A percentile compares a stretch with the other conserved stretches of the same genome.
Evolutionary conservation across 805 yeast species (phyloP).

Genomic region (Starmera pachycereana): DNA sequence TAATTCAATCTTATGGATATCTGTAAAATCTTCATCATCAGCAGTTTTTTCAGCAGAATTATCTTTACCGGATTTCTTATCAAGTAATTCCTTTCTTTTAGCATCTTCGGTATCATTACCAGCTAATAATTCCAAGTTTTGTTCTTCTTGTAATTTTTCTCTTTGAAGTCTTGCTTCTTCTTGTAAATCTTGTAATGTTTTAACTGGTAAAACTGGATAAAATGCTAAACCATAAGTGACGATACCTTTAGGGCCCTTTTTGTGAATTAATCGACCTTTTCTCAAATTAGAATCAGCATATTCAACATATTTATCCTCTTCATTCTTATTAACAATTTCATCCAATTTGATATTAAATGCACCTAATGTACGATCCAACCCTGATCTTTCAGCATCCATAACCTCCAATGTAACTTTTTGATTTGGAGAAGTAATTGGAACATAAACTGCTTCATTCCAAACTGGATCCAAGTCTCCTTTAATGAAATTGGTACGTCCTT

Average conservation of each 20-base stretch:
- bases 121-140: conserved; percentile 7
- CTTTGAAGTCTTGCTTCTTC: conserved; percentile 21
- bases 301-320: conserved; percentile 53
- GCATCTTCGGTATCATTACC: neutral
- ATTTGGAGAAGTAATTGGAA: conserved; percentile 73
- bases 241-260: conserved; percentile 77
- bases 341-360: conserved; percentile 59
- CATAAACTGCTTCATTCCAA: conserved; percentile 76
- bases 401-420: conserved; percentile 80
- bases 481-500: conserved; percentile 64
- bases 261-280: conserved; percentile 54
- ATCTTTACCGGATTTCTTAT: neutral
- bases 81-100: neutral
- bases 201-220: conserved; percentile 75
- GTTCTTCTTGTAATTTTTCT: conserved; percentile 18
- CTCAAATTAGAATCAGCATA: conserved; percentile 45
- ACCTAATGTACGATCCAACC: conserved; percentile 85
- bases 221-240: conserved; percentile 68
- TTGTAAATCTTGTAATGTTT: conserved; percentile 59
- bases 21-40: conserved; percentile 24
- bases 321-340: conserved; percentile 53
- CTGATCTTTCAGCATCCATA: conserved; percentile 77
- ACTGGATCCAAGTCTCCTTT: conserved; percentile 67
- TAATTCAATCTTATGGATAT: conserved; percentile 35
- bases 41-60: conserved; percentile 13